These are phyloP conservation scores for Stephania cephalantha DNA, from an alignment of 164 flowering plant genomes.

Conservation along the genomic window DNA sequence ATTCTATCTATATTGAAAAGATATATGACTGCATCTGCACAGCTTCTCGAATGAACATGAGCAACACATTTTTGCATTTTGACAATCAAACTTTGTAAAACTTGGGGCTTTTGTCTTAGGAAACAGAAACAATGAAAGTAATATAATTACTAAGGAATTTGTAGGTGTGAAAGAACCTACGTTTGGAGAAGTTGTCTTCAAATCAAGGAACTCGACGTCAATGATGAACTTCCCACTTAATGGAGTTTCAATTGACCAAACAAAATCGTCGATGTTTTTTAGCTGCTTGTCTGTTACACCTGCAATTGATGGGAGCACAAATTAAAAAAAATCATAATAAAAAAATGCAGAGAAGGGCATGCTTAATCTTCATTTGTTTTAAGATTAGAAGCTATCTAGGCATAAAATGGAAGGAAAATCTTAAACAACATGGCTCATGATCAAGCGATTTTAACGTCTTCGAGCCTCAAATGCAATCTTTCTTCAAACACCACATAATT, in stretches of 20 bases:
- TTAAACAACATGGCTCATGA: too few relatives aligned
- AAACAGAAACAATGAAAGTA: background rate
- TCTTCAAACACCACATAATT: background rate
- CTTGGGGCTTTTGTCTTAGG: background rate
- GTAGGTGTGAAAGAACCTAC: constrained; percentile 29
- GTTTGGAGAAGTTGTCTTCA: constrained; percentile 51
- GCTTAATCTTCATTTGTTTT: too few relatives aligned
- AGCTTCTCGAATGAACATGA: too few relatives aligned
- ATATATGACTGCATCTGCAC: too few relatives aligned
- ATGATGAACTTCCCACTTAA: constrained; percentile 78
- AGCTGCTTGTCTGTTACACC: constrained; percentile 68
- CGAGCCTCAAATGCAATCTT: background rate
- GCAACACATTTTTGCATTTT: too few relatives aligned
- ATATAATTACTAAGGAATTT: background rate
- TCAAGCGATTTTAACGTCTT: background rate
- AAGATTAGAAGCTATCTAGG: background rate
- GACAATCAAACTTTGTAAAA: background rate
- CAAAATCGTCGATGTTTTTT: constrained; percentile 72
- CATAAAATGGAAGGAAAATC: background rate
- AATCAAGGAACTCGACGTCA: constrained; percentile 83
- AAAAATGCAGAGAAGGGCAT: background rate
- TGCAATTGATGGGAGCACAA: constrained; percentile 20
- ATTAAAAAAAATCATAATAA: background rate
- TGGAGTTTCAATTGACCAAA: constrained; percentile 78
- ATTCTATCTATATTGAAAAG: too few relatives aligned